phyloP scores from a whole-genome alignment of 345 rosid species.

The Atalantia buxifolia region DNA sequence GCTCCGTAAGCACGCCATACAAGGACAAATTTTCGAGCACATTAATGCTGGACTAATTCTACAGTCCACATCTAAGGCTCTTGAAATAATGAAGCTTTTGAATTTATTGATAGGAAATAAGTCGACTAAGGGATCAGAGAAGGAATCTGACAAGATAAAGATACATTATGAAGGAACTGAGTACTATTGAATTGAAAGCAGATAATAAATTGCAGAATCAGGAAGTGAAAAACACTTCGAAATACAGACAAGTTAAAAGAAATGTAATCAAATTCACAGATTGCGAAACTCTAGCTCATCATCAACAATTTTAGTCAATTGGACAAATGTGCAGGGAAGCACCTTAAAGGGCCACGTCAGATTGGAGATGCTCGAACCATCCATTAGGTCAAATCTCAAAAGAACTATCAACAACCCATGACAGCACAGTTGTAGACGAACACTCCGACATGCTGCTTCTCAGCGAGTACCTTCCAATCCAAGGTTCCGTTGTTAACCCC shows the following conservation, averaged over 20 bases:
- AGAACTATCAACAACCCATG: slow-evolving; percentile 61
- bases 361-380: slow-evolving; percentile 22
- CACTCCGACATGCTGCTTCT: slow-evolving; percentile 69
- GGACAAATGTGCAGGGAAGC: slow-evolving; percentile 29
- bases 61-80: not conserved
- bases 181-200: slow-evolving; percentile 17
- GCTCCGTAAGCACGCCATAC: not conserved
- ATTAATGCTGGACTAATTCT: not conserved
- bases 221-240: slow-evolving; percentile 4
- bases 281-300: slow-evolving; percentile 21
- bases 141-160: slow-evolving; percentile 7
- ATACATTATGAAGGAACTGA: slow-evolving; percentile 8
- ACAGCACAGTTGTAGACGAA: slow-evolving; percentile 88
- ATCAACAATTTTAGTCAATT: slow-evolving; percentile 29
- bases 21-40: not conserved
- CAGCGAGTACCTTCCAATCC: slow-evolving; percentile 81
- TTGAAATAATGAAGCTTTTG: slow-evolving; percentile 1
- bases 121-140: slow-evolving; percentile 19
- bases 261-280: slow-evolving; percentile 9
- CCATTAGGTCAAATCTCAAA: slow-evolving; percentile 25
- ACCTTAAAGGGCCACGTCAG: slow-evolving; percentile 29
- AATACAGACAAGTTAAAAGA: slow-evolving; percentile 13
- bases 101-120: slow-evolving; percentile 9
- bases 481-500: slow-evolving; percentile 52
- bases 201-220: slow-evolving; percentile 15